A percentile compares a stretch with the other conserved stretches of the same genome.
Conservation (phyloP, 768 basidiomycete genomes). For the Harrya chromipes region DNA sequence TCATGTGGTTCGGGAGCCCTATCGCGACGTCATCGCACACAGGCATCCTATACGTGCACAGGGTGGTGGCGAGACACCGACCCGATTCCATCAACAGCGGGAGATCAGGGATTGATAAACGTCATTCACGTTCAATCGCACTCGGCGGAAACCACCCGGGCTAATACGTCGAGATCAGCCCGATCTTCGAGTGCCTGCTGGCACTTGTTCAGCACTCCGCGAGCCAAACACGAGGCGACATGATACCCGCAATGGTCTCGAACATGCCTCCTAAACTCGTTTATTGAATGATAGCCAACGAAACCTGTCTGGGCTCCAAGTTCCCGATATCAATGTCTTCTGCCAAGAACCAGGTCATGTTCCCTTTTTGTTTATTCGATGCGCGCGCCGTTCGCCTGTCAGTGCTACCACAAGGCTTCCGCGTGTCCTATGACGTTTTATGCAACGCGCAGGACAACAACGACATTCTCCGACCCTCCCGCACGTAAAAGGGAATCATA, state of each 20-base stretch:
- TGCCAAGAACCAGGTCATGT: not conserved
- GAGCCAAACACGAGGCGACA: constrained; percentile 20
- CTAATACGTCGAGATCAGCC: constrained; percentile 1
- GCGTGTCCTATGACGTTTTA: constrained; percentile 24
- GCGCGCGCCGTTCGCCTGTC: constrained; percentile 7
- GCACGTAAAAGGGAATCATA: constrained; percentile 22
- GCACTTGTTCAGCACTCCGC: not conserved
- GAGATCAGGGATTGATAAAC: not conserved
- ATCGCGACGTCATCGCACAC: too few species aligned
- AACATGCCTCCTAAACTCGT: not conserved
- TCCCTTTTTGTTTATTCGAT: not conserved
- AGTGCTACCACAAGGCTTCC: constrained; percentile 13
- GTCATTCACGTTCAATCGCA: not conserved
- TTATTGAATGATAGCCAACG: not conserved
- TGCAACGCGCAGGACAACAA: constrained; percentile 5
- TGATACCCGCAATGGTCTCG: not conserved
- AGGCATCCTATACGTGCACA: too few species aligned
- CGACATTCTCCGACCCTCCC: constrained; percentile 1
- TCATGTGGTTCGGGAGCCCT: not conserved
- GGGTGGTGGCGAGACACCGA: constrained; percentile 1
- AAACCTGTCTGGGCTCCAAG: not conserved
- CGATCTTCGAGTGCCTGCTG: not conserved
- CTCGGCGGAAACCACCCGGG: not conserved
- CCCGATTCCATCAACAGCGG: constrained; percentile 6
- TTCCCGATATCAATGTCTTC: not conserved